Base-by-base conservation (phyloP, 2,329 filamentous ascomycete genomes). In the Pyrenophora tritici-repentis region DNA sequence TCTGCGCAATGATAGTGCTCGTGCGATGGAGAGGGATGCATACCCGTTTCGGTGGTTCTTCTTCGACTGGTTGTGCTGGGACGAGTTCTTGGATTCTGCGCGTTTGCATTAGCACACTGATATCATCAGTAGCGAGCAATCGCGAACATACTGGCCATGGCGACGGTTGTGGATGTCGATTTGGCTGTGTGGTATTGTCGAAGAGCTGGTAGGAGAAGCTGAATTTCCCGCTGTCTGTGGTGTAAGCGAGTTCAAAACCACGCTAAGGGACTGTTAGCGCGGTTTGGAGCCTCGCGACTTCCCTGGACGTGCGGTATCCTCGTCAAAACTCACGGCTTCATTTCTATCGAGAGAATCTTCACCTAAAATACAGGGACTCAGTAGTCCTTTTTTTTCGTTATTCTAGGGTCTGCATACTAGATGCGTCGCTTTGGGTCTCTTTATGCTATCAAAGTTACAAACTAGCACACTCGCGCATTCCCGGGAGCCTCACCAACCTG, bases 21-120 rank as follows among this genome's bases (percentile, higher is more conserved):
- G 56, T 48, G 50, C 52, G 49, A 35, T 42, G 43, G 39, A 40
- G 42, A 55, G 54, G 56, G 45, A 50, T 47, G 83, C 88, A 73
- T 88, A 97, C 93, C 94, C 94, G 86, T 99, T 99, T 78, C 89
- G 88, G 88, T 99, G 94, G 83, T 91, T 92, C 90, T 99, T 99
- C 85, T 89, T 89, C 79, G 86, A 86, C 87, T 94, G 89, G 83
- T 97, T 97, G 84, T 97, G 91, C 86, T 97, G 93, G 75, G 93
- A 97, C 83, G 91, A 95, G 88, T 97, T 97, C 91, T 97, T 97
- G 75, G 94, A 97, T 86, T 97, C 92, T 97, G 78, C 52, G 54
- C 46, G 35, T 4, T 14, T 34, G 24, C 40, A 37, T 65, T 59
- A 67, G 62, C 47, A 43, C 37, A 41, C 34, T 33, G 16, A 39